Evolutionary conservation across 2,329 filamentous ascomycete species (phyloP), one percentile per base, ranked within the genome.

Genomic region (Arachnomyces sp.): DNA sequence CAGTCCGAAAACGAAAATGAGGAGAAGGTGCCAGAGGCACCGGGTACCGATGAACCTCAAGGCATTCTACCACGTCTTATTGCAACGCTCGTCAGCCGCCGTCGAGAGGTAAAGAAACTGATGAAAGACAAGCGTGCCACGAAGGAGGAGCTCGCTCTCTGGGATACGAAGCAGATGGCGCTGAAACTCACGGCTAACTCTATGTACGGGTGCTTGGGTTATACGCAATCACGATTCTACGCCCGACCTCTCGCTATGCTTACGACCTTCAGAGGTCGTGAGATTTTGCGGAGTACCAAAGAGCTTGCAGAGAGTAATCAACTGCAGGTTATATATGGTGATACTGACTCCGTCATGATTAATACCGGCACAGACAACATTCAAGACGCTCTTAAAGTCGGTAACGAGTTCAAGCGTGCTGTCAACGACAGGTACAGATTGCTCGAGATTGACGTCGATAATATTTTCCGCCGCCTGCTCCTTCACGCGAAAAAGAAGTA

Each of bases 291-390:
- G 48, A 93, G 86, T 59, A 98, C 92, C 42, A 98, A 96, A 63
- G 89, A 94, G 39, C 76, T 98, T 46, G 92, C 92, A 7, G 92
- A 98, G 65, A 85, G 79, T 54, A 89, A 84, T 51, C 82, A 88
- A 44, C 75, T 98, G 20, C 84, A 92, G 56, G 92, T 98, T 60
- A 96, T 98, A 48, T 98, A 98, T 54, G 92, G 92, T 68, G 92
- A 98, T 65, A 98, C 92, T 9, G 92, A 98, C 65, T 98, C 92
- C 7, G 92, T 98, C 66, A 98, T 98, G 92, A 96, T 98, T 71
- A 98, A 98, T 58, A 94, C 92, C 48, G 96, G 96, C 57, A 88
- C 92, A 40, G 86, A 95, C 64, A 94, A 84, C 50, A 84, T 96
- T 20, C 79, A 84, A 25, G 88, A 94, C 54, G 92, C 92, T 2